Evolutionary conservation across 176 grass and related monocot species (phyloP), one percentile per base, ranked within the genome.

Genomic region (Hsuehochloa calcarea): DNA sequence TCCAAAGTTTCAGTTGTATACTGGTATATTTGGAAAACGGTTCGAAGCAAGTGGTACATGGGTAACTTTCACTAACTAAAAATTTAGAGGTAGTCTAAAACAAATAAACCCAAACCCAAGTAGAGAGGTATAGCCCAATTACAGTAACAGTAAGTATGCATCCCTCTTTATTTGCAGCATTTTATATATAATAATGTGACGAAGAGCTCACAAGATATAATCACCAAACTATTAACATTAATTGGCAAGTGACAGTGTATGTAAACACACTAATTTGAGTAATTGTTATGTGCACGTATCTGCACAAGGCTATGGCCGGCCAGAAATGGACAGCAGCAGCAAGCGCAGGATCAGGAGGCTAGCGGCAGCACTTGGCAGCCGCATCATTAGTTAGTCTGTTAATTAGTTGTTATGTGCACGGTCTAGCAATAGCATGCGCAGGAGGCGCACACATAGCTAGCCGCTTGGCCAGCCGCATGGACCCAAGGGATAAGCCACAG

Each of bases 111-210:
- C 52, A 56, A 56, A 56, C 19, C 52, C 35, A 55, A 72, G 44
- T 56, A 51, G 2, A 51, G 2, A 54, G 58, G 12, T 25, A 81
- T 10, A 73, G 17, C 4, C 25, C 6, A 80, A 19, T 38, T 78
- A 58, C 5, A 52, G 47, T 29, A 41, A 43, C 5, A 51, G 47
- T 31, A 41, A 43, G 20, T 59, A 72, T 60, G 38, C 23, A 39
- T 15, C 46, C 70, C 63, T 38, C 26, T 17, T 55, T 68, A 29
- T 78, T 74, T 25, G 17, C 29, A 17, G 26, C 43, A 41, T 25
- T 26, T 83, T 75, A 66, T 75, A 71, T 25, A 64, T 23, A 38
- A 82, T 63, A 25, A 60, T 79, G 19, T 65, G 59, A 34, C 22
- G 38, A 23, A 8, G 38, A 61, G 3, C 31, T 66, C 4, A 8